Base-by-base conservation (phyloP, 2,329 filamentous ascomycete genomes). In the Cadophora gregata region DNA sequence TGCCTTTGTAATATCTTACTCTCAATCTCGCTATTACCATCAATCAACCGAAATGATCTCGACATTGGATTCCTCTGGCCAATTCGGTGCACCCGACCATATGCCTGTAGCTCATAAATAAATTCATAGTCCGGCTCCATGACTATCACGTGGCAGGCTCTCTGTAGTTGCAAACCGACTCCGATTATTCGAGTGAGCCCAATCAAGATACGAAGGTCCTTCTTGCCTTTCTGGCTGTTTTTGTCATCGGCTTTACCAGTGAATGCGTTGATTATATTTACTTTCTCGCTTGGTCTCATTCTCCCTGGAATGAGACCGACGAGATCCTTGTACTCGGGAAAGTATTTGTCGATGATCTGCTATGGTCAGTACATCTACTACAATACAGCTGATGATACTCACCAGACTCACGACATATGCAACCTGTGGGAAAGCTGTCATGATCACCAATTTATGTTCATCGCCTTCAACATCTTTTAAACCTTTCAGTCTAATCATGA, bases 41-140 rank as follows among this genome's bases (percentile, higher is more conserved):
- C 56, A 10, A 69, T 67, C 16, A 72, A 31, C 0, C 70, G 45
- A 36, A 62, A 71, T 2, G 64, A 69, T 24, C 48, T 67, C 6
- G 62, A 63, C 12, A 29, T 1, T 2, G 58, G 53, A 33, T 72
- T 72, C 38, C 38, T 63, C 45, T 72, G 67, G 6, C 69, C 70
- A 19, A 72, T 72, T 3, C 70, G 58, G 42, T 71, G 63, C 19
- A 72, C 59, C 7, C 69, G 60, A 16, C 63, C 64, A 21, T 70
- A 69, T 0, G 29, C 65, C 29, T 72, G 69, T 29, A 67, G 6
- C 45, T 71, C 70, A 5, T 60, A 45, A 6, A 53, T 50, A 29
- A 67, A 70, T n/a, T 69, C 51, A 25, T 63, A 60, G n/a, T 72
- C 66, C 3, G 69, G 69, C 56, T 70, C 66, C 66, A 71, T 71